Evolutionary conservation across 2,329 filamentous ascomycete species (phyloP).

Genomic region (Mycosphaerella arachidis): DNA sequence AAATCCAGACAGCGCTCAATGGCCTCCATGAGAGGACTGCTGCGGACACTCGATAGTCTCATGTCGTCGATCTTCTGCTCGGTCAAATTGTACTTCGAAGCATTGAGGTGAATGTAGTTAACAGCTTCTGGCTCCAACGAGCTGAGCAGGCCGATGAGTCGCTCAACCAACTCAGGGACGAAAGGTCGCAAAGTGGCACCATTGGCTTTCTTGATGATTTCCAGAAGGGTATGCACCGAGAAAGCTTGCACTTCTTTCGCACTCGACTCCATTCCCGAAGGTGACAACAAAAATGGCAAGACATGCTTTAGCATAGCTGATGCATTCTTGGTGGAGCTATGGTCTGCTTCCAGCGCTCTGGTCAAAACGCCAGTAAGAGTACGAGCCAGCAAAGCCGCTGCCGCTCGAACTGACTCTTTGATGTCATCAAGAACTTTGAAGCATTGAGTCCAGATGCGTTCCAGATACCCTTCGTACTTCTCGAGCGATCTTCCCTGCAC

Average conservation of each 20-base stretch:
- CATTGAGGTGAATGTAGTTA: conserved; percentile 89
- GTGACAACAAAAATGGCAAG: conserved; percentile 83
- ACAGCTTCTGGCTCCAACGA: conserved; percentile 83
- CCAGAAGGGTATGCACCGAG: conserved; percentile 71
- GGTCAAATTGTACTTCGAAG: conserved; percentile 75
- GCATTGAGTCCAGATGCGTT: conserved; percentile 76
- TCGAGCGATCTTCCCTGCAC: conserved; percentile 68
- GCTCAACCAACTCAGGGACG: conserved; percentile 74
- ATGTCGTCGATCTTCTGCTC: conserved; percentile 87
- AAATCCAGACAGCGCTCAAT: conserved; percentile 85
- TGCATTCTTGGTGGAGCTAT: conserved; percentile 61
- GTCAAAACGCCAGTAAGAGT: conserved; percentile 80
- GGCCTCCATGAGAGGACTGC: conserved; percentile 85
- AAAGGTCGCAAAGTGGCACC: conserved; percentile 74
- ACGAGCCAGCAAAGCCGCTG: conserved; percentile 77
- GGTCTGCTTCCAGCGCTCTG: conserved; percentile 75
- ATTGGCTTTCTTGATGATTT: conserved; percentile 80
- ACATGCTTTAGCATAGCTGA: conserved; percentile 79
- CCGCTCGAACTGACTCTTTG: conserved; percentile 79
- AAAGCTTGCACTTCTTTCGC: conserved; percentile 84
- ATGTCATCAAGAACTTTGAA: conserved; percentile 95
- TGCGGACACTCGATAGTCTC: conserved; percentile 73
- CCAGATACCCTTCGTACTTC: conserved; percentile 76
- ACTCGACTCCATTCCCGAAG: conserved; percentile 81
- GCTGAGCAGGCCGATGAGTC: conserved; percentile 75